Percentiles rank a stretch among this genome's conserved stretches.
Evolutionary conservation across 2,329 filamentous ascomycete species (phyloP).

Genomic region (Cryphonectria radicalis): DNA sequence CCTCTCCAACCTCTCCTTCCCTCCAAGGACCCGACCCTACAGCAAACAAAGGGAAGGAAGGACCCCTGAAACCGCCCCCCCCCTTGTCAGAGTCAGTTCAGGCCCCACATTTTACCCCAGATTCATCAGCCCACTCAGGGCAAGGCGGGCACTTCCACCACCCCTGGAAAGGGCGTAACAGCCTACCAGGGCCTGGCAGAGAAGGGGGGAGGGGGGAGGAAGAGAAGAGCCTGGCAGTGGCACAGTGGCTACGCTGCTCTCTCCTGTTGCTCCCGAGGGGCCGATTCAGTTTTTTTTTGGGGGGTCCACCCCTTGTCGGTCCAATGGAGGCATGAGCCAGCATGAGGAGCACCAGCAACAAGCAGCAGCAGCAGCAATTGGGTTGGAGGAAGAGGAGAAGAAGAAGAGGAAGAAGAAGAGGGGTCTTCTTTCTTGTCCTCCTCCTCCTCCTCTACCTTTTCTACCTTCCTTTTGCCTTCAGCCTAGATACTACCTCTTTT

Average conservation of each 20-base stretch:
- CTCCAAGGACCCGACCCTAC: neutral
- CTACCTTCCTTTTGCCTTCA: neutral
- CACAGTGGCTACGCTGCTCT: neutral
- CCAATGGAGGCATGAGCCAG: neutral
- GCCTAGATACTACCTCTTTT: neutral
- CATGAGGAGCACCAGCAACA: neutral
- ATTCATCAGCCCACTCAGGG: constrained; percentile 29
- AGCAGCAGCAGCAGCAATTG: neutral
- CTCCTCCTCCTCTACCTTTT: neutral
- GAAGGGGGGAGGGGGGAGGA: too few relatives aligned
- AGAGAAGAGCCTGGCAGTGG: neutral
- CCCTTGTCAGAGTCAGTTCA: constrained; percentile 12
- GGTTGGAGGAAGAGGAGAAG: neutral
- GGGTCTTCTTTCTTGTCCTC: constrained; percentile 1
- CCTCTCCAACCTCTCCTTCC: neutral
- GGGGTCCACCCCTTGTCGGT: neutral
- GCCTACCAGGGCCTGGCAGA: neutral
- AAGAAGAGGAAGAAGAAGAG: neutral
- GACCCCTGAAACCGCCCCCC: constrained; percentile 4
- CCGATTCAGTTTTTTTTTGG: constrained; percentile 16
- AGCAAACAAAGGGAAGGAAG: neutral
- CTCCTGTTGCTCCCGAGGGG: neutral
- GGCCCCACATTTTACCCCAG: constrained; percentile 31
- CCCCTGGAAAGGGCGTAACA: neutral
- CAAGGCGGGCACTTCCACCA: constrained; percentile 24